These are phyloP conservation scores for Eucalyptus globulus DNA, from an alignment of 345 rosid genomes.

Conservation along the genomic window DNA sequence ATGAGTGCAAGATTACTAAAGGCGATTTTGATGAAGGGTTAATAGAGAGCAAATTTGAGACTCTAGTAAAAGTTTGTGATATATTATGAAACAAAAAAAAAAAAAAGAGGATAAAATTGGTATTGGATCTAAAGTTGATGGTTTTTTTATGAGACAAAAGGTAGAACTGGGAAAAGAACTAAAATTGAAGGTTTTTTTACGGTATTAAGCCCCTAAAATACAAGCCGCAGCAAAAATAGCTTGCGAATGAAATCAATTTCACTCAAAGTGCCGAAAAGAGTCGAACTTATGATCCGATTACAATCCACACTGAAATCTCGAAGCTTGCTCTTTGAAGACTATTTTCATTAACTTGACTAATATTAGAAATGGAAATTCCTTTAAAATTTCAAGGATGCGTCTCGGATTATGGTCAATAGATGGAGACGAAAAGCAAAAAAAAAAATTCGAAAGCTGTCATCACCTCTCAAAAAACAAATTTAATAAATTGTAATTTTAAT, in stretches of 20 bases:
- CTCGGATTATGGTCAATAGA: not conserved
- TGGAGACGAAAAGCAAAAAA: not conserved
- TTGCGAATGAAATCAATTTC: not conserved
- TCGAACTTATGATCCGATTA: rapidly evolving
- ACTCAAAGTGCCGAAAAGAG: not conserved
- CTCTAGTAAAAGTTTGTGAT: no score
- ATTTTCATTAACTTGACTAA: not conserved
- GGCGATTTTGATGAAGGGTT: no score
- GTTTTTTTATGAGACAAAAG: no score
- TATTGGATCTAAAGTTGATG: no score
- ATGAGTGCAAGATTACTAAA: no score
- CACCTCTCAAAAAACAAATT: not conserved
- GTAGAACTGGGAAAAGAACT: no score
- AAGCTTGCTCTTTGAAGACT: not conserved
- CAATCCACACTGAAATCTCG: not conserved
- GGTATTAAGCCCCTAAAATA: no score
- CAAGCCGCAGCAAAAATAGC: rapidly evolving
- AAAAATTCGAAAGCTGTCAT: not conserved
- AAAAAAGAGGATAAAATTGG: no score
- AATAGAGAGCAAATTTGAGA: no score
- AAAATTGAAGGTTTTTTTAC: no score
- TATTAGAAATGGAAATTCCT: not conserved
- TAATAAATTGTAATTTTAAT: not conserved
- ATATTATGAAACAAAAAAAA: no score
- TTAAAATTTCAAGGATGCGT: not conserved